phyloP scores from a whole-genome alignment of 1,284 basidiomycete genomes.

The Lignosus rhinocerotis region DNA sequence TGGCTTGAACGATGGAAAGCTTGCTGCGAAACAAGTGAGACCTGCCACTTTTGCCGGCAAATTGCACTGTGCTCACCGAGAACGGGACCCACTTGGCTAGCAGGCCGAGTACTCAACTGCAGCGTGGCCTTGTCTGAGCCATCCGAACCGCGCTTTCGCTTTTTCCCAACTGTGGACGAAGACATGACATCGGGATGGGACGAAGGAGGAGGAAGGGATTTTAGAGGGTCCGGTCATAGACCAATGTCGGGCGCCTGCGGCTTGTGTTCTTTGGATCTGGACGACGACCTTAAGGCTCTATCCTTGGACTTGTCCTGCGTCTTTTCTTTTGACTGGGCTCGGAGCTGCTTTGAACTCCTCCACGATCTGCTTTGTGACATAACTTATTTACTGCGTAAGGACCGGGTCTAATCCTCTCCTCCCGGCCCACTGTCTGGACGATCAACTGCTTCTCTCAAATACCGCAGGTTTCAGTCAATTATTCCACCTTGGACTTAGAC shows the following conservation, averaged over 20 bases:
- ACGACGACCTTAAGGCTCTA: constrained; percentile 11
- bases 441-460: constrained; percentile 3
- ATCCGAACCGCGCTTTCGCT: constrained; percentile 58
- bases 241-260: constrained; percentile 6
- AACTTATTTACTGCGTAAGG: constrained; percentile 9
- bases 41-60: constrained; percentile 9
- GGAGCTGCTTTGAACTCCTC: background rate
- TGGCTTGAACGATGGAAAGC: constrained; percentile 72
- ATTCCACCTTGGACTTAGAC: background rate
- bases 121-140: constrained; percentile 45
- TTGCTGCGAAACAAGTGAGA: constrained; percentile 46
- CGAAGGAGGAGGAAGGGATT: background rate
- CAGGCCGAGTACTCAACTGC: constrained; percentile 45
- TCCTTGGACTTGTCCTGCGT: background rate
- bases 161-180: constrained; percentile 41
- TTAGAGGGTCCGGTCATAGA: background rate
- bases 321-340: background rate
- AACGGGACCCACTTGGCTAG: constrained; percentile 61
- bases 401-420: background rate
- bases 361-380: constrained; percentile 1
- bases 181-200: constrained; percentile 13
- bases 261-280: constrained; percentile 15
- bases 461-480: constrained; percentile 3
- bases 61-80: constrained; percentile 54
- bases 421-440: background rate